These are phyloP conservation scores for Solanum lycopersicoides DNA, from an alignment of 257 asterid species.

Conservation along the genomic window DNA sequence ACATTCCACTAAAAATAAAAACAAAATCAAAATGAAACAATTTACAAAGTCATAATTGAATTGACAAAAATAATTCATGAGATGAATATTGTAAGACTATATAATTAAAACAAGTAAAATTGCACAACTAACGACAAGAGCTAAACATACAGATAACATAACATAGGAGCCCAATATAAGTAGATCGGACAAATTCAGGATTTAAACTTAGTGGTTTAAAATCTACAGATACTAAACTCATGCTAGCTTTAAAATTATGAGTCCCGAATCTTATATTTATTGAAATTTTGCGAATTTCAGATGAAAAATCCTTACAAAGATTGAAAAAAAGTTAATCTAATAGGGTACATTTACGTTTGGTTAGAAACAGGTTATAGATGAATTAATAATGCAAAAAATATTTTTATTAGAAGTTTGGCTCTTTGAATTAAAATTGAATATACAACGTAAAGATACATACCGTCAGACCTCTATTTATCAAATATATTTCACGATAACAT, in stretches of 20 bases:
- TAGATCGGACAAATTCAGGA: background rate
- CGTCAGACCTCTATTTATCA: background rate
- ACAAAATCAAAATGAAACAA: background rate
- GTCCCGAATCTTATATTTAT: background rate
- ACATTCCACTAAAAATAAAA: conserved; percentile 62
- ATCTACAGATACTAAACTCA: background rate
- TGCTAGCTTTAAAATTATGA: background rate
- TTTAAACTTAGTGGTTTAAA: background rate
- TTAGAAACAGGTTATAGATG: background rate
- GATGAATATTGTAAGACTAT: too few species aligned
- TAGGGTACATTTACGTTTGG: background rate
- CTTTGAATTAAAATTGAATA: background rate
- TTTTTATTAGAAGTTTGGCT: background rate
- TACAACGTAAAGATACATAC: background rate
- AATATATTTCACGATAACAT: too few species aligned
- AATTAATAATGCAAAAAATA: background rate
- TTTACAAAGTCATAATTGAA: background rate
- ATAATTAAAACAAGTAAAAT: background rate
- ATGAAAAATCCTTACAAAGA: background rate
- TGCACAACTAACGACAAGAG: background rate
- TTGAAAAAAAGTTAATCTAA: background rate
- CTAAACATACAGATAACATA: background rate
- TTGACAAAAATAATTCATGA: background rate
- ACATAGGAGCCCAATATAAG: background rate
- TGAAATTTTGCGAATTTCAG: background rate